A percentile compares a stretch with the other conserved stretches of the same genome.
Evolutionary conservation across 495 filamentous ascomycete genomes (phyloP).

Genomic region (Hypoxylon fragiforme): DNA sequence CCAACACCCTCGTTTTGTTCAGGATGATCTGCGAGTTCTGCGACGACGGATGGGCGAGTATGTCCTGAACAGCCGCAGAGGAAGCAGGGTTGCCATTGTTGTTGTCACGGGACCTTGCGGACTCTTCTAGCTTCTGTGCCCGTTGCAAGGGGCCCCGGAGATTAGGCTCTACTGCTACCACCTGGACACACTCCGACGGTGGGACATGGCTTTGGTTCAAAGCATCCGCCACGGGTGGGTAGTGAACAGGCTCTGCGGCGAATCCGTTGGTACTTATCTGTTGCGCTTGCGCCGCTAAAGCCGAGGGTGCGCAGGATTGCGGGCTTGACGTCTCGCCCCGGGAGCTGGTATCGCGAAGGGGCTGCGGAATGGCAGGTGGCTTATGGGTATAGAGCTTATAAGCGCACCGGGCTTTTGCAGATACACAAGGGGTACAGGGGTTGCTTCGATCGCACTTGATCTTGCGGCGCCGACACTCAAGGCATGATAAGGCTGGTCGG

Average conservation of each 20-base stretch:
- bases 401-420: constrained; percentile 26
- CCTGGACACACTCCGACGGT: neutral
- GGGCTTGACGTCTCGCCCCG: constrained; percentile 1
- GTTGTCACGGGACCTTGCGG: constrained; percentile 16
- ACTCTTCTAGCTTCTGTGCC: constrained; percentile 23
- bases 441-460: constrained; percentile 52
- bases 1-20: constrained; percentile 47
- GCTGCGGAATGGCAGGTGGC: neutral
- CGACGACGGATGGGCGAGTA: constrained; percentile 33
- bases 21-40: constrained; percentile 36
- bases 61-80: constrained; percentile 26
- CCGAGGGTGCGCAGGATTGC: constrained; percentile 8
- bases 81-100: constrained; percentile 2
- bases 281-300: neutral
- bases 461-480: constrained; percentile 56
- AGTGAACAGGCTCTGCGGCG: neutral
- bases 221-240: neutral
- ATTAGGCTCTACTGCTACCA: constrained; percentile 13
- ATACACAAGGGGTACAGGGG: constrained; percentile 51
- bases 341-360: neutral
- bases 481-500: constrained; percentile 46
- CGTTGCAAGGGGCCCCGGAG: constrained; percentile 23
- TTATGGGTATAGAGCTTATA: constrained; percentile 25
- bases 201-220: constrained; percentile 1
- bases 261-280: neutral